phyloP scores from a whole-genome alignment of 2,329 filamentous ascomycete species.

The Dactylonectria macrodidyma region DNA sequence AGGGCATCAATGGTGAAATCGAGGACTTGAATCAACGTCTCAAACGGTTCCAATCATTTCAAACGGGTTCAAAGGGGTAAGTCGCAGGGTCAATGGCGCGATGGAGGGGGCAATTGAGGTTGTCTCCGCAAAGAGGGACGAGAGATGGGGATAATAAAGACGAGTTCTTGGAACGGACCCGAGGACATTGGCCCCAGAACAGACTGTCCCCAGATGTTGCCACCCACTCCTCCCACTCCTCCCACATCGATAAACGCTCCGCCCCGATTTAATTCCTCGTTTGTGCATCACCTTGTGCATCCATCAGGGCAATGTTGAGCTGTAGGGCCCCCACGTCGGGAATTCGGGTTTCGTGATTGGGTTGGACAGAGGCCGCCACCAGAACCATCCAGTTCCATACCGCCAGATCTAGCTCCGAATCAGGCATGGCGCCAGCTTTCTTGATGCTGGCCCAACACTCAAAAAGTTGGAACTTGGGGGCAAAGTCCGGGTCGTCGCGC shows the following conservation, averaged over 20 bases:
- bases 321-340: conserved; percentile 39
- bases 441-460: conserved; percentile 32
- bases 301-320: conserved; percentile 41
- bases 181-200: not conserved
- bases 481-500: not conserved
- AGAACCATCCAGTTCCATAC: conserved; percentile 41
- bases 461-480: conserved; percentile 13
- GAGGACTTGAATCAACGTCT: conserved; percentile 27
- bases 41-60: conserved; percentile 29
- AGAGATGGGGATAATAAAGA: conserved; percentile 3
- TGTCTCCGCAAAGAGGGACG: not conserved
- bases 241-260: not conserved
- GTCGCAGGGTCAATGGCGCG: conserved; percentile 36
- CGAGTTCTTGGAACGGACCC: not conserved
- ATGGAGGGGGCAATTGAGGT: conserved; percentile 25
- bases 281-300: conserved; percentile 25
- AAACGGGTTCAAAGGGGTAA: conserved; percentile 20
- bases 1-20: not conserved
- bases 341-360: conserved; percentile 43
- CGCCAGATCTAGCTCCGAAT: conserved; percentile 37
- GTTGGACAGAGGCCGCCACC: conserved; percentile 32
- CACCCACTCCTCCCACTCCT: not conserved
- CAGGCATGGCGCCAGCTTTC: conserved; percentile 35
- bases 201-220: conserved; percentile 15
- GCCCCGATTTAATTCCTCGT: conserved; percentile 14